Percentiles rank a stretch among this genome's conserved stretches.
These are phyloP conservation scores for Flaveria floridana DNA, from an alignment of 140 eudicot genomes.

Conservation along the genomic window DNA sequence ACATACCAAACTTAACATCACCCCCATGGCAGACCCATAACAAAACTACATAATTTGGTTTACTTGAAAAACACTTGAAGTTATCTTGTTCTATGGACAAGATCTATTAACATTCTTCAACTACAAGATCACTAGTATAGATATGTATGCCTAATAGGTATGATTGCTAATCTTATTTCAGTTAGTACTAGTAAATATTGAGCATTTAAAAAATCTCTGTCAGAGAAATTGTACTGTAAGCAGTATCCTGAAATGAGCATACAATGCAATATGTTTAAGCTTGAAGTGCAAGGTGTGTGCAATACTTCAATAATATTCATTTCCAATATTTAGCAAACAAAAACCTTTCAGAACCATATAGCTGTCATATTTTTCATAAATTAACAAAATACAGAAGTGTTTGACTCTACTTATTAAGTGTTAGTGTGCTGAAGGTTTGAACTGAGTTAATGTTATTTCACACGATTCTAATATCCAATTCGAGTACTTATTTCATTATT, in stretches of 20 bases:
- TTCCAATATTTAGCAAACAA: neutral
- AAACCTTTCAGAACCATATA: too few relatives aligned
- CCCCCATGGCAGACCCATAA: neutral
- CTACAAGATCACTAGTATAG: neutral
- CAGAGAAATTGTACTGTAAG: neutral
- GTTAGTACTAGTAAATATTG: neutral
- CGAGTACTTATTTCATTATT: neutral
- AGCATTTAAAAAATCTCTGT: neutral
- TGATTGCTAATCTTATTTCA: neutral
- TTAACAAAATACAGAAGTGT: neutral
- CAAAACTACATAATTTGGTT: neutral
- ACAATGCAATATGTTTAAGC: neutral
- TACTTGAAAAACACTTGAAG: neutral
- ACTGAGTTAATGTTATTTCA: neutral
- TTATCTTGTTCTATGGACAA: neutral
- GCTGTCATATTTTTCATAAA: neutral
- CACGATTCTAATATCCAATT: neutral
- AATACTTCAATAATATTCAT: neutral
- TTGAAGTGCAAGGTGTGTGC: neutral
- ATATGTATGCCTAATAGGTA: neutral
- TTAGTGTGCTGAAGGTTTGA: neutral
- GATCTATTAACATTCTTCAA: neutral
- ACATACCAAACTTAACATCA: neutral
- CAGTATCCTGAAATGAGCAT: neutral
- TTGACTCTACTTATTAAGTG: constrained; percentile 8